phyloP scores from a whole-genome alignment of 2,329 filamentous ascomycete genomes.

The Penicillium sp. region DNA sequence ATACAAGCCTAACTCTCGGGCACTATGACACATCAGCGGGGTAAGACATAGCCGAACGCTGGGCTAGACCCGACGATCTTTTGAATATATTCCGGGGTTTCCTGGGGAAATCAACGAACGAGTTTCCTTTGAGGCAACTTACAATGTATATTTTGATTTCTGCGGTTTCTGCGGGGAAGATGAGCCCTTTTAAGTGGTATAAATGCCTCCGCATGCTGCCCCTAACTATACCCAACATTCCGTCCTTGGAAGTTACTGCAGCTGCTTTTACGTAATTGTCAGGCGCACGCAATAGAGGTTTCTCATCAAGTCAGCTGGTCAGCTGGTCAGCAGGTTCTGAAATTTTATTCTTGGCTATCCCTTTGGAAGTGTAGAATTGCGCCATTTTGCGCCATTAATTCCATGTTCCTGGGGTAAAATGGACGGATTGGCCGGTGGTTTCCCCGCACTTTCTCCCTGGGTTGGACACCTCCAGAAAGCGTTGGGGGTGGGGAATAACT shows the following conservation, averaged over 20 bases:
- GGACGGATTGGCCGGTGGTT: background rate
- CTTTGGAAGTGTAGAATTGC: background rate
- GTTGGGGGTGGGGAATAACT: too few species aligned
- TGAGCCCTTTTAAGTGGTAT: background rate
- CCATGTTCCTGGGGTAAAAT: background rate
- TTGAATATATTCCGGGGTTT: background rate
- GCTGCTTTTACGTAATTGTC: slow-evolving; percentile 1
- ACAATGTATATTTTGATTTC: background rate
- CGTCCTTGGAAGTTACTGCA: background rate
- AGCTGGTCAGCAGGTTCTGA: background rate
- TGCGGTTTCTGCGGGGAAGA: background rate
- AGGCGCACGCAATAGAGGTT: background rate
- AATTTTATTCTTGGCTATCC: background rate
- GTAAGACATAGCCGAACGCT: background rate
- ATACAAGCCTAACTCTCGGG: background rate
- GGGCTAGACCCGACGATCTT: background rate
- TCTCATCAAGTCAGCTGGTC: background rate
- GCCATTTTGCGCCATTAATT: slow-evolving; percentile 2
- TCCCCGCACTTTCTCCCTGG: background rate
- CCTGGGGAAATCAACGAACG: background rate
- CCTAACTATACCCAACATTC: background rate
- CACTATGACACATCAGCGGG: background rate
- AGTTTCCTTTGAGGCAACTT: background rate
- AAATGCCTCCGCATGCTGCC: background rate
- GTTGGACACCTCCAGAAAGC: background rate